Evolutionary conservation across 2,329 filamentous ascomycete genomes (phyloP).

Genomic region (Xylaria sp.): DNA sequence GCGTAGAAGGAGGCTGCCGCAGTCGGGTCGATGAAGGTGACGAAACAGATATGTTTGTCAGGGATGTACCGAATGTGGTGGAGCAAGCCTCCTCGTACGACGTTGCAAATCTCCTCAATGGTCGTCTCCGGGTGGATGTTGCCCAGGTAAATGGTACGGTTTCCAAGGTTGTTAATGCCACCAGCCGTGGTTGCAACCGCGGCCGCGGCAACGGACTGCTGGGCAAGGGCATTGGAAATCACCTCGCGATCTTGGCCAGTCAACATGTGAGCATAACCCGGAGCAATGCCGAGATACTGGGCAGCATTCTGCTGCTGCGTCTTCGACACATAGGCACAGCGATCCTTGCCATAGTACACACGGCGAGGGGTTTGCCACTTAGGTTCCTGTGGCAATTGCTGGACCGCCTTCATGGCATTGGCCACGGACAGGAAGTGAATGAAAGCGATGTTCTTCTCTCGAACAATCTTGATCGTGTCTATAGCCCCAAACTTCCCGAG

Average conservation of each 20-base stretch:
- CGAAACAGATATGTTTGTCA: constrained; percentile 99
- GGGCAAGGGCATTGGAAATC: constrained; percentile 93
- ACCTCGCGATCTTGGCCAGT: constrained; percentile 95
- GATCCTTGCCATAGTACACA: constrained; percentile 98
- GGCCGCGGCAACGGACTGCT: constrained; percentile 95
- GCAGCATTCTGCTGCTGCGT: constrained; percentile 99
- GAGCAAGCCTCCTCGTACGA: constrained; percentile 90
- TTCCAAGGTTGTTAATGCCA: constrained; percentile 95
- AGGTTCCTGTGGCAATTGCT: constrained; percentile 90
- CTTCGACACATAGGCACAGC: constrained; percentile 98
- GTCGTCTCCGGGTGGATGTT: constrained; percentile 99
- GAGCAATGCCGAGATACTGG: constrained; percentile 95
- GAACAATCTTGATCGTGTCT: constrained; percentile 95
- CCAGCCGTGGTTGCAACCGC: constrained; percentile 96
- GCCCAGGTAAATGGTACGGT: constrained; percentile 95
- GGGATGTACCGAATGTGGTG: constrained; percentile 99
- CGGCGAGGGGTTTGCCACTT: constrained; percentile 96
- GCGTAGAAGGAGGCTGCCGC: constrained; percentile 98
- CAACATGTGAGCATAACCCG: constrained; percentile 93
- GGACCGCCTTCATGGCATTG: constrained; percentile 97
- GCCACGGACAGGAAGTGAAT: constrained; percentile 94
- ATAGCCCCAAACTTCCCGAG: constrained; percentile 95
- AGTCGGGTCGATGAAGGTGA: constrained; percentile 98
- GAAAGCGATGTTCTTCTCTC: constrained; percentile 97
- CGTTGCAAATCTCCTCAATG: constrained; percentile 99